These are phyloP conservation scores for Cladobotryum mycophilum DNA, from an alignment of 2,329 filamentous ascomycete genomes.

Conservation along the genomic window DNA sequence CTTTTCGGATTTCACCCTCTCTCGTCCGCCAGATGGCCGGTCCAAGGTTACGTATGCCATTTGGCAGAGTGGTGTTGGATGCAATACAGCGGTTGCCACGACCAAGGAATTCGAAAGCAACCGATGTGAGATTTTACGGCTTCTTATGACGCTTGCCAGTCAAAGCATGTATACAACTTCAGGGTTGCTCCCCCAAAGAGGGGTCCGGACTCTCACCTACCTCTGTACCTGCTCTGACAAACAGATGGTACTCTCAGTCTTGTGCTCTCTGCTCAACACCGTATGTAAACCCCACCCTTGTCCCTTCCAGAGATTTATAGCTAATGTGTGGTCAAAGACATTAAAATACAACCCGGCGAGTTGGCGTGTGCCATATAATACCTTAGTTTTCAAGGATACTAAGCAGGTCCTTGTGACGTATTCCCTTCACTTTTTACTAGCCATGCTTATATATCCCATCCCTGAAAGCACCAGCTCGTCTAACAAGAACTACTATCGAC, in stretches of 20 bases:
- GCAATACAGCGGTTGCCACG: slow-evolving; percentile 79
- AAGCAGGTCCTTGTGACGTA: slow-evolving; percentile 89
- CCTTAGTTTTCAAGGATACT: slow-evolving; percentile 83
- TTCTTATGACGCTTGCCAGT: slow-evolving; percentile 79
- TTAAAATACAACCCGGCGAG: slow-evolving; percentile 92
- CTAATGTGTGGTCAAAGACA: slow-evolving; percentile 45
- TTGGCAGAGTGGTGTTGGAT: slow-evolving; percentile 97
- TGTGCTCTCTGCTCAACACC: slow-evolving; percentile 92
- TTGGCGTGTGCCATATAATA: slow-evolving; percentile 92
- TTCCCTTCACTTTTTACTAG: slow-evolving; percentile 82
- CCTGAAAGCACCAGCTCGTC: slow-evolving; percentile 63
- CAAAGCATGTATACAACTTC: slow-evolving; percentile 91
- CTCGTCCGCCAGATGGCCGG: slow-evolving; percentile 62
- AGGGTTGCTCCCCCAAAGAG: slow-evolving; percentile 70
- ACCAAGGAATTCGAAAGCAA: slow-evolving; percentile 93
- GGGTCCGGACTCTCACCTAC: slow-evolving; percentile 80
- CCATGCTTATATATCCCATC: slow-evolving; percentile 78
- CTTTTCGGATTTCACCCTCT: slow-evolving; percentile 83
- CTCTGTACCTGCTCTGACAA: slow-evolving; percentile 84
- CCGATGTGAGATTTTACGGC: slow-evolving; percentile 78
- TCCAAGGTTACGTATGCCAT: slow-evolving; percentile 86
- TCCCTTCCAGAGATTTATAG: neutral
- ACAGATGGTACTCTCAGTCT: slow-evolving; percentile 78
- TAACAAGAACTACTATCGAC: slow-evolving; percentile 87
- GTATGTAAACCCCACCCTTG: slow-evolving; percentile 42